Evolutionary conservation across 139 green algal genomes (phyloP).

Genomic region (Coccomyxa sp.): DNA sequence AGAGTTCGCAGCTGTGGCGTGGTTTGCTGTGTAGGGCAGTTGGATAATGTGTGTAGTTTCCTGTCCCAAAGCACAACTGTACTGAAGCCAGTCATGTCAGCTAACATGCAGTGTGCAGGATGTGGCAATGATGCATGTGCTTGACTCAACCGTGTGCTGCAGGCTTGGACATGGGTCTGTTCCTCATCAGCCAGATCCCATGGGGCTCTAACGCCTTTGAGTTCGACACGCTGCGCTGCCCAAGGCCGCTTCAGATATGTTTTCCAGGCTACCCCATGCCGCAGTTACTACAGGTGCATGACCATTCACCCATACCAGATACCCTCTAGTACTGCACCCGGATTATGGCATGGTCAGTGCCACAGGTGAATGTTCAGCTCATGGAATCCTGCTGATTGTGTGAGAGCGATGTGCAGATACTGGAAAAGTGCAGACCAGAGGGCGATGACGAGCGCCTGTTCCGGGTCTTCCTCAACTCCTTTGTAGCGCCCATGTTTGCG

Average conservation of each 20-base stretch:
- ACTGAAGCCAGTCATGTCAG: too few species aligned
- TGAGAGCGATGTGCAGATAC: conserved; percentile 11
- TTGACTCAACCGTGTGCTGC: neutral
- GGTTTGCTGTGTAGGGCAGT: neutral
- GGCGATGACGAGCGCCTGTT: neutral
- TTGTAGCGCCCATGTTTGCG: conserved; percentile 9
- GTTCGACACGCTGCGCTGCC: neutral
- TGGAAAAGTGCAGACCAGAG: neutral
- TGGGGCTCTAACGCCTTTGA: conserved; percentile 30
- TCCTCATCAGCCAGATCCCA: conserved; percentile 26
- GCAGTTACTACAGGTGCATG: conserved; percentile 26
- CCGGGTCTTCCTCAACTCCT: neutral
- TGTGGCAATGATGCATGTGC: neutral
- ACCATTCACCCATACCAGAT: too few species aligned
- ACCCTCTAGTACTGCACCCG: too few species aligned
- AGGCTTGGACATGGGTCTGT: conserved; percentile 18
- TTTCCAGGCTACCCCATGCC: conserved; percentile 26
- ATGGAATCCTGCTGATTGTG: neutral
- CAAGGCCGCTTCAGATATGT: conserved; percentile 4
- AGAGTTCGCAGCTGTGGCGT: neutral
- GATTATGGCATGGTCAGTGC: too few species aligned
- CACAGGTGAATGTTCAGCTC: too few species aligned
- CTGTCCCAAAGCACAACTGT: too few species aligned
- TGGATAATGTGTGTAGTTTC: too few species aligned
- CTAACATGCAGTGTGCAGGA: too few species aligned